Evolutionary conservation across 139 green algal species (phyloP).

Genomic region (Tetraselmis striata): DNA sequence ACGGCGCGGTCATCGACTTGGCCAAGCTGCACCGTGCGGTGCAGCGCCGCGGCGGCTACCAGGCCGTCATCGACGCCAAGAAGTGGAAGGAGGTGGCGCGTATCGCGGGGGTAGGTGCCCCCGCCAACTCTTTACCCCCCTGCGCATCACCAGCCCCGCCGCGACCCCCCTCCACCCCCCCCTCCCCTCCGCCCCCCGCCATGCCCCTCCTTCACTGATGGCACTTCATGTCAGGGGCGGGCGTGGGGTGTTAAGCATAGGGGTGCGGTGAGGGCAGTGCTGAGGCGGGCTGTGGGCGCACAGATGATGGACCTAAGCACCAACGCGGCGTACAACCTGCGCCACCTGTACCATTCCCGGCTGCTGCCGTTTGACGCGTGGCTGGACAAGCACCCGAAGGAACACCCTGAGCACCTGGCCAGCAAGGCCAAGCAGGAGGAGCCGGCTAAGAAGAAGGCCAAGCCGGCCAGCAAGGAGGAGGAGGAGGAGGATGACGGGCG

Average conservation of each 20-base stretch:
- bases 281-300: neutral
- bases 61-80: constrained; percentile 54
- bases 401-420: neutral
- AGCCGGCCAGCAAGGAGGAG: constrained; percentile 12
- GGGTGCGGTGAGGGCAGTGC: too few species aligned
- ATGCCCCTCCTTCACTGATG: too few species aligned
- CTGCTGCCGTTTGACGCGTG: constrained; percentile 57
- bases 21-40: constrained; percentile 53
- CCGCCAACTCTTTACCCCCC: too few species aligned
- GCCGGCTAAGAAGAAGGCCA: constrained; percentile 1
- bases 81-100: constrained; percentile 65
- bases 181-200: neutral
- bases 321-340: constrained; percentile 57
- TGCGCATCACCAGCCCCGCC: too few species aligned
- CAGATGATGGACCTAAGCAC: constrained; percentile 42
- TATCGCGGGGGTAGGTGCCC: constrained; percentile 48
- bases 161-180: too few species aligned
- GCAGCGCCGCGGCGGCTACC: constrained; percentile 56
- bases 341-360: constrained; percentile 68
- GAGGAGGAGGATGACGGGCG: constrained; percentile 15
- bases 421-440: neutral
- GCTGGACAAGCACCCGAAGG: neutral
- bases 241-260: too few species aligned
- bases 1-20: constrained; percentile 67
- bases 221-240: too few species aligned